Evolutionary conservation across 345 rosid genomes (phyloP), one percentile per base, ranked within the genome.

Genomic region (Bruguiera parviflora): DNA sequence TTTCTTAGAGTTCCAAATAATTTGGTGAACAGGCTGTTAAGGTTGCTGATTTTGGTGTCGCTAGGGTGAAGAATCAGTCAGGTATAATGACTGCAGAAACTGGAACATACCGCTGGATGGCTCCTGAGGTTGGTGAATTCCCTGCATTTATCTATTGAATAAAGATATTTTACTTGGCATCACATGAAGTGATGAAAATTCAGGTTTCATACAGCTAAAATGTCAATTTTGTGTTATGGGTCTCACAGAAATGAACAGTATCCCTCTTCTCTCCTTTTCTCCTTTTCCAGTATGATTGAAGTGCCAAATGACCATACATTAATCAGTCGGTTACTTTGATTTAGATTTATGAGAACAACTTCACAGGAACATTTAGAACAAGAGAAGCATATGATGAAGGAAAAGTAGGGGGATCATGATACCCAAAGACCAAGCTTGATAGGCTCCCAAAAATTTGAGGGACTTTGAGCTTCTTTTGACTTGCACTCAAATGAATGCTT

Each of bases 91-190:
- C 93, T 29, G 90, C 89, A 21, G 93, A 88, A 82, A 88, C 90
- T 58, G 93, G 93, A 67, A 86, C 90, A 4, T 88, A 88, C 64
- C 87, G 90, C 28, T 88, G 93, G 93, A 88, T 88, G 93, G 93
- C 93, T 70, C 93, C 90, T 22, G 93, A 88, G 90, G 93, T 88
- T 70, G 76, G 82, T 75, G 51, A 24, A 57, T 39, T 29, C 7
- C 24, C n/a, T 56, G 55, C 33, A 15, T 52, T 58, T 20, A 33
- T 39, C 64, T 27, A 15, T 43, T 43, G 49, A 13, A 43, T 43
- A 43, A 11, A 43, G 19, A 43, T 43, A 43, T 43, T 10, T 43
- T 13, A 43, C 49, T 13, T 13, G 49, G 18, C 49, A 43, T 43
- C 49, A 0, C 1, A 1, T 39, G 49, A 43, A 13, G 18, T 43